A percentile compares a stretch with the other conserved stretches of the same genome.
Evolutionary conservation across 2,329 filamentous ascomycete genomes (phyloP).

Genomic region (Aureobasidium musti): DNA sequence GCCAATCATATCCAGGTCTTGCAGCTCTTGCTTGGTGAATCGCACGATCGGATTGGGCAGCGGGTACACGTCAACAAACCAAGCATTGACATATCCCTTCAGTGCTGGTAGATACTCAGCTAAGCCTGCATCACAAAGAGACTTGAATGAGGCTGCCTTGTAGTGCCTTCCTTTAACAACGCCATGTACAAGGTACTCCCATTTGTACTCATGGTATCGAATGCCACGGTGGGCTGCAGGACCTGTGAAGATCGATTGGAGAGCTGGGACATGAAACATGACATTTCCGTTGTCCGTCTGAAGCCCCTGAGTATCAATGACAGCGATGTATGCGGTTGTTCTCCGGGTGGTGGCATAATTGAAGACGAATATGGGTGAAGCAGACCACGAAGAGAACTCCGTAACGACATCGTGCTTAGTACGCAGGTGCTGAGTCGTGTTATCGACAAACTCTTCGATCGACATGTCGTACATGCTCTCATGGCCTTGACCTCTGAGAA

Average conservation of each 20-base stretch:
- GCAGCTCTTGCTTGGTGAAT: neutral
- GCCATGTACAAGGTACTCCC: constrained; percentile 3
- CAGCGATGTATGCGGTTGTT: neutral
- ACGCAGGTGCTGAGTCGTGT: neutral
- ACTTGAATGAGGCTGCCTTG: neutral
- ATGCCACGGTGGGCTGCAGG: neutral
- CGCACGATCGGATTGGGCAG: neutral
- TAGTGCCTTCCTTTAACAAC: neutral
- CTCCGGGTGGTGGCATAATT: neutral
- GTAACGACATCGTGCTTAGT: neutral
- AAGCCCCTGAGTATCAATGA: constrained; percentile 9
- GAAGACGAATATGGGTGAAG: neutral
- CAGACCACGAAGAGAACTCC: constrained; percentile 15
- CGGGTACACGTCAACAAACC: neutral
- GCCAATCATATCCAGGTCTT: neutral
- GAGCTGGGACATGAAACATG: neutral
- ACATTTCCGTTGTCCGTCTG: neutral
- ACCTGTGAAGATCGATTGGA: neutral
- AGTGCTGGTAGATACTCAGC: neutral
- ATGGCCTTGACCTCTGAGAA: neutral
- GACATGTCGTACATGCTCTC: constrained; percentile 3
- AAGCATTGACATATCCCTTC: neutral
- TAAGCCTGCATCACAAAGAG: neutral
- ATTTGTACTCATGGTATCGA: neutral
- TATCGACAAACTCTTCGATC: neutral